Percentiles rank a stretch among this genome's conserved stretches.
Evolutionary conservation across 2,329 filamentous ascomycete genomes (phyloP).

Genomic region (Hirsutella rhossiliensis): DNA sequence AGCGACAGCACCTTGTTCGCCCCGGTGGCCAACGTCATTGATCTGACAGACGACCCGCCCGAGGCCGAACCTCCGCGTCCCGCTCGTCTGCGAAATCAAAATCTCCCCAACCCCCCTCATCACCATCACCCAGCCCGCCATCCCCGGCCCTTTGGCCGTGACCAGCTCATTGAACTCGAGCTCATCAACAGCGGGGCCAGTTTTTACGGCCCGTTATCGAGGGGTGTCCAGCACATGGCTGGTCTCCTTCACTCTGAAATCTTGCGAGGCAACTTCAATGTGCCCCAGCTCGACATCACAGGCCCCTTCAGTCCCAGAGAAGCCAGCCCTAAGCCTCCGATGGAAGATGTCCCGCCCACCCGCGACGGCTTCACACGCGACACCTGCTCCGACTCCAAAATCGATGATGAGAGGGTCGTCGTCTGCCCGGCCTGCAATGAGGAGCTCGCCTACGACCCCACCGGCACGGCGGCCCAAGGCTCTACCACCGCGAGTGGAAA

Average conservation of each 20-base stretch:
- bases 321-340: conserved; percentile 27
- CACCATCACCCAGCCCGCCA: conserved; percentile 4
- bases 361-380: conserved; percentile 71
- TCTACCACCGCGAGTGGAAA: conserved; percentile 4
- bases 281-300: conserved; percentile 9
- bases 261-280: conserved; percentile 7
- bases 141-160: conserved; percentile 4
- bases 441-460: conserved; percentile 65
- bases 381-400: conserved; percentile 28
- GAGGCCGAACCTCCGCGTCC: conserved; percentile 15
- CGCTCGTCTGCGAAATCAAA: neutral
- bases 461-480: conserved; percentile 15
- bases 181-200: conserved; percentile 9
- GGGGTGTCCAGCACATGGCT: conserved; percentile 14
- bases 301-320: conserved; percentile 18
- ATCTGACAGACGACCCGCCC: conserved; percentile 37
- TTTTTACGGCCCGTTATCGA: conserved; percentile 8
- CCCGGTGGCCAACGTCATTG: conserved; percentile 28
- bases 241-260: conserved; percentile 13
- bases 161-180: conserved; percentile 15
- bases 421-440: conserved; percentile 80
- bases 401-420: conserved; percentile 54
- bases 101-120: conserved; percentile 4
- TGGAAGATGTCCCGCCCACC: conserved; percentile 54
- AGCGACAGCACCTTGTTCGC: conserved; percentile 31